phyloP scores from a whole-genome alignment of 768 basidiomycete genomes.

The Clavulina sp. region DNA sequence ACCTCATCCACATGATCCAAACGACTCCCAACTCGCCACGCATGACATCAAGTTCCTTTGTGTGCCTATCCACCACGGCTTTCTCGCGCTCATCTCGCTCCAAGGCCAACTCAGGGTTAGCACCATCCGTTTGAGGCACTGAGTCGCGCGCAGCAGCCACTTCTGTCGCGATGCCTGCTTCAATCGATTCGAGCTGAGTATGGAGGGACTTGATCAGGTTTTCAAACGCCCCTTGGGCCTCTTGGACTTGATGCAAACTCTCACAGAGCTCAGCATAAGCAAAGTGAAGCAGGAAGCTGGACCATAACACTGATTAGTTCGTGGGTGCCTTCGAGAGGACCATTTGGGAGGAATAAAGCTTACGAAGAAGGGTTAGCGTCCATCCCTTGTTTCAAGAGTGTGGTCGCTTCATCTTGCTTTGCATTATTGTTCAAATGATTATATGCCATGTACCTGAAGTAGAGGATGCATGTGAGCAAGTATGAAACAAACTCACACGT shows the following conservation, averaged over 20 bases:
- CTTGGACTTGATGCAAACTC: conserved; percentile 40
- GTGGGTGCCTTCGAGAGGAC: too few relatives aligned
- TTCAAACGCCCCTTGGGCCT: conserved; percentile 56
- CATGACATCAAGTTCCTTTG: conserved; percentile 29
- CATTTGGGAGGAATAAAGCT: conserved; percentile 11
- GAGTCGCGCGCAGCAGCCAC: conserved; percentile 23
- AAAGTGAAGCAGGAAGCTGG: conserved; percentile 78
- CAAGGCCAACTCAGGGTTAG: background rate
- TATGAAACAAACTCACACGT: background rate
- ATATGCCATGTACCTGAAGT: conserved; percentile 81
- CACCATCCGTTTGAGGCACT: background rate
- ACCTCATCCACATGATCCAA: conserved; percentile 78
- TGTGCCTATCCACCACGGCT: conserved; percentile 17
- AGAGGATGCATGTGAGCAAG: too few relatives aligned
- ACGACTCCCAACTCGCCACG: conserved; percentile 56
- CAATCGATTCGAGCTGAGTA: conserved; percentile 39
- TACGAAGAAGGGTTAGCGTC: conserved; percentile 76
- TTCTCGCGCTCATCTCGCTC: conserved; percentile 12
- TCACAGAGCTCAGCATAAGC: conserved; percentile 66
- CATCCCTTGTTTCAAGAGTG: conserved; percentile 67
- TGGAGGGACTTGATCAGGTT: conserved; percentile 52
- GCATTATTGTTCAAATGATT: conserved; percentile 60
- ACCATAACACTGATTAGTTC: too few relatives aligned
- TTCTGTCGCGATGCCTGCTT: conserved; percentile 13
- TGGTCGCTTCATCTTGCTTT: conserved; percentile 63